Conservation (phyloP, 768 basidiomycete genomes). For the Pluteus cervinus region DNA sequence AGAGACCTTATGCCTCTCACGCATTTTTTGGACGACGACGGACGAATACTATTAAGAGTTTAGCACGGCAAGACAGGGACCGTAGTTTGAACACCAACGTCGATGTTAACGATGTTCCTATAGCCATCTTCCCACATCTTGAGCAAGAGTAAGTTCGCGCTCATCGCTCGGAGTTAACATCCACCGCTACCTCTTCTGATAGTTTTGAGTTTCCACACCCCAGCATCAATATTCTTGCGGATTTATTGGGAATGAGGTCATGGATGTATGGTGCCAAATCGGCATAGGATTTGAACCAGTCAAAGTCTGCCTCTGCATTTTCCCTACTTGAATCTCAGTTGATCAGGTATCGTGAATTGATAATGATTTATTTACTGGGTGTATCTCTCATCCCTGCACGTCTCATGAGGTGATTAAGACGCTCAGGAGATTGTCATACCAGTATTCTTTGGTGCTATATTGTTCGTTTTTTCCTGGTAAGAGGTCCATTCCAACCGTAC, state of each 20-base stretch:
- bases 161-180: background rate
- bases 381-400: slow-evolving; percentile 62
- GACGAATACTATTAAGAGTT: slow-evolving; percentile 77
- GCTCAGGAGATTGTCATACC: slow-evolving; percentile 33
- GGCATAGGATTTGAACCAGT: slow-evolving; percentile 83
- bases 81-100: slow-evolving; percentile 58
- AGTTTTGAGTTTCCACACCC: slow-evolving; percentile 82
- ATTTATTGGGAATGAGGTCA: slow-evolving; percentile 56
- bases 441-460: slow-evolving; percentile 64
- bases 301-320: slow-evolving; percentile 53
- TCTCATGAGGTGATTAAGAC: background rate
- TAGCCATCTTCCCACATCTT: slow-evolving; percentile 90
- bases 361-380: slow-evolving; percentile 37
- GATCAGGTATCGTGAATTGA: background rate
- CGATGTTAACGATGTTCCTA: slow-evolving; percentile 70
- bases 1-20: slow-evolving; percentile 34
- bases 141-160: background rate
- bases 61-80: too few species aligned
- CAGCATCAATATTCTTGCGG: slow-evolving; percentile 65
- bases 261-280: slow-evolving; percentile 62
- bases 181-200: slow-evolving; percentile 61
- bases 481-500: too few species aligned
- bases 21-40: slow-evolving; percentile 73
- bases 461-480: slow-evolving; percentile 65
- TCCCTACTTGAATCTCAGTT: slow-evolving; percentile 37